Conservation (phyloP, 2,329 filamentous ascomycete genomes). For the Curvularia hawaiiensis region DNA sequence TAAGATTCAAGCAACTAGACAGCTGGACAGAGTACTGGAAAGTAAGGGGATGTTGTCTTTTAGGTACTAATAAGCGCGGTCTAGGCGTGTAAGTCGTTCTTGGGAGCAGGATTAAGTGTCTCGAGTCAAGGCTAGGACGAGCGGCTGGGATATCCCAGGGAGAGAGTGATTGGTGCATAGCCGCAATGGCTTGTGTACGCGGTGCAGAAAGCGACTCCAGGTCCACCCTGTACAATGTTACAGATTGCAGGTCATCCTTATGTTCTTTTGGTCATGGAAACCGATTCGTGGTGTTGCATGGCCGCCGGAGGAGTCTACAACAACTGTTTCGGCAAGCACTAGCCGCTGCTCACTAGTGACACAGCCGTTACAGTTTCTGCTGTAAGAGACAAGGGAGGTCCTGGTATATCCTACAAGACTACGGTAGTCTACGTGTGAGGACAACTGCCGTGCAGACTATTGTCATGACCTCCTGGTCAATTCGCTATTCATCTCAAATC, state of each 20-base stretch:
- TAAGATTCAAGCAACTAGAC: neutral
- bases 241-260: neutral
- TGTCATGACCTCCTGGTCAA: neutral
- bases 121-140: neutral
- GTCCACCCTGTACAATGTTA: neutral
- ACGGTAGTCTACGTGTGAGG: neutral
- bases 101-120: neutral
- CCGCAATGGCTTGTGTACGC: neutral
- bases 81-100: neutral
- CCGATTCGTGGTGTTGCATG: neutral
- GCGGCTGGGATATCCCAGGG: neutral
- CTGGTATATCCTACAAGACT: neutral
- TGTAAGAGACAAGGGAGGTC: neutral
- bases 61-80: neutral
- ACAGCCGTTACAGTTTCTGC: neutral
- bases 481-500: neutral
- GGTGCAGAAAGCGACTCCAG: neutral
- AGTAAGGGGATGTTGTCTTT: neutral
- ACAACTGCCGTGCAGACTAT: neutral
- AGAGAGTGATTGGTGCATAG: neutral
- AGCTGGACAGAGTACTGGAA: neutral
- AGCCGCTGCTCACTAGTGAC: neutral
- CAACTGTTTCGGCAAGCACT: neutral
- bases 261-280: neutral
- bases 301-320: neutral